Conservation (phyloP, 1,284 basidiomycete genomes). For the Cerrena zonata region DNA sequence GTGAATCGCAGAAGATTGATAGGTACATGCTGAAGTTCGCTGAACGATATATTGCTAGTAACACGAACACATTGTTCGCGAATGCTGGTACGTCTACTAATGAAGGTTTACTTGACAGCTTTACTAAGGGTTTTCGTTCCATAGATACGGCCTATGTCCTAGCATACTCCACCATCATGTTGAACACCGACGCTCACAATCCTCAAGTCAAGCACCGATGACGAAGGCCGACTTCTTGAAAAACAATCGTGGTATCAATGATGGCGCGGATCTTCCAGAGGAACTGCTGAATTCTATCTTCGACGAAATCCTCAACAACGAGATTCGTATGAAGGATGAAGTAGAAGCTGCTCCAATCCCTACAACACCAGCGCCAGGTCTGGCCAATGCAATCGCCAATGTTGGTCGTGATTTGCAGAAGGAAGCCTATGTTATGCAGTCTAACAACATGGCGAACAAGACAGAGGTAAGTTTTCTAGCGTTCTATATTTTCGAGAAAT, state of each 20-base stretch:
- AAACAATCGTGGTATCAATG: constrained; percentile 94
- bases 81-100: constrained; percentile 57
- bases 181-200: constrained; percentile 94
- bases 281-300: constrained; percentile 74
- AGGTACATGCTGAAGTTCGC: constrained; percentile 98
- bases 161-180: constrained; percentile 88
- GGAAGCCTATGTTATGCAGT: constrained; percentile 90
- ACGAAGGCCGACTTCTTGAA: constrained; percentile 83
- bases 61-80: constrained; percentile 76
- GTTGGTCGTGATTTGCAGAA: constrained; percentile 90
- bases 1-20: constrained; percentile 96
- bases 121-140: neutral
- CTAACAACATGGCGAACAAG: constrained; percentile 91
- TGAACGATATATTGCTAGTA: constrained; percentile 86
- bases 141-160: constrained; percentile 90
- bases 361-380: constrained; percentile 56
- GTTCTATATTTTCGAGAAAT: neutral
- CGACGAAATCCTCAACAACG: constrained; percentile 85
- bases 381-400: constrained; percentile 76
- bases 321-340: constrained; percentile 98
- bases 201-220: constrained; percentile 90
- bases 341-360: constrained; percentile 55
- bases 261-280: constrained; percentile 80
- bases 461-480: constrained; percentile 63
- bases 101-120: neutral